Evolutionary conservation across 2,329 filamentous ascomycete species (phyloP), one percentile per base, ranked within the genome.

Genomic region (Xylaria sp.): DNA sequence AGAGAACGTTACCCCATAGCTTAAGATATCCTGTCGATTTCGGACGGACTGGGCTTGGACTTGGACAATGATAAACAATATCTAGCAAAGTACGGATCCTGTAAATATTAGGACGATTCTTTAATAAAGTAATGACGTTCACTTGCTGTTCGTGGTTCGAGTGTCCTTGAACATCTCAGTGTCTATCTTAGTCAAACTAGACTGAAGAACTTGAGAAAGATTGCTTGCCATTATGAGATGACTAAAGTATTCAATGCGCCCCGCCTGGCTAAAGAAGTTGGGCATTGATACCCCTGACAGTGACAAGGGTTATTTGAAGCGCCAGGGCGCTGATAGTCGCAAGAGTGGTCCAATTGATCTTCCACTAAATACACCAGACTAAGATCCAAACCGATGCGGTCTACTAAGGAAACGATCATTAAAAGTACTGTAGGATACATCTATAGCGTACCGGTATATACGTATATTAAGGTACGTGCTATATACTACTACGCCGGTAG

Each of bases 121-220:
- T 46, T 63, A 65, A 63, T 65, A 58, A 48, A 61, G 64, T 61
- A 61, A 65, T 63, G 18, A 57, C 20, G n/a, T 59, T 60, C 55
- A 52, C 28, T 51, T 51, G 18, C 20, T 13, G 6, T 58, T 50
- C 20, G 7, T 23, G 31, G 23, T 18, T 44, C 61, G 5, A 4
- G 20, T 13, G 9, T 9, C 3, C 51, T 20, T 31, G 18, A 37
- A 23, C 15, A 56, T 39, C 18, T n/a, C 28, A 13, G 15, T 10
- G 51, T 37, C 10, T 9, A 37, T 37, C 34, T 10, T 37, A 9
- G 4, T 37, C 6, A 37, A 37, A 37, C 10, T 37, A 37, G 34
- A 37, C 7, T 10, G 34, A 9, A 37, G 7, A 9, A 37, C 34
- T 37, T 37, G 34, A 37, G 4, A 10, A 37, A 37, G 46, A 3